Evolutionary conservation across 176 grass and related monocot genomes (phyloP).

Genomic region (Aechmea fasciata): DNA sequence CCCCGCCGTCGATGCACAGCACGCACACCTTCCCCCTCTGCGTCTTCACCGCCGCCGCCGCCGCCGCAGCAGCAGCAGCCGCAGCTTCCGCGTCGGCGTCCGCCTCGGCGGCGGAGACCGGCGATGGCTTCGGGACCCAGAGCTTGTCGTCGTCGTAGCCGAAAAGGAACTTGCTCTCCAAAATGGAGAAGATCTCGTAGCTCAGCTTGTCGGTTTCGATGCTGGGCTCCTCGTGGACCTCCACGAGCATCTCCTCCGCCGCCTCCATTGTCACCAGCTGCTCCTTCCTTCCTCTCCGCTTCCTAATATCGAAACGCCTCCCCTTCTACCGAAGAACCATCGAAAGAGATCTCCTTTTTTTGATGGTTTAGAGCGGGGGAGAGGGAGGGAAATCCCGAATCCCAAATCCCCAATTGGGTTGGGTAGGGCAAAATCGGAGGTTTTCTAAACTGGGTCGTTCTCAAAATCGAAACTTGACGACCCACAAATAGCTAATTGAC

Average conservation of each 20-base stretch:
- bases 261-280: slow-evolving; percentile 28
- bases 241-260: slow-evolving; percentile 77
- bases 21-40: slow-evolving; percentile 83
- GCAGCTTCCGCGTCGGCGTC: slow-evolving; percentile 3
- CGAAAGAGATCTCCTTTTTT: background rate
- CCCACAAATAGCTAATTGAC: no score
- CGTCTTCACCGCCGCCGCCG: slow-evolving; percentile 25
- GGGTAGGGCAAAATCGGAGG: slow-evolving; percentile 8
- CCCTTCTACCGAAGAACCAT: slow-evolving; percentile 13
- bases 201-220: slow-evolving; percentile 79
- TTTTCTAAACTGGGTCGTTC: background rate
- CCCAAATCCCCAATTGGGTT: background rate
- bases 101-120: slow-evolving; percentile 31
- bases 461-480: background rate
- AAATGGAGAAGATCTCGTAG: slow-evolving; percentile 98
- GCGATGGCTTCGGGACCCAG: slow-evolving; percentile 21
- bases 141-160: slow-evolving; percentile 66
- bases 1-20: slow-evolving; percentile 79
- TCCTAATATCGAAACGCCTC: background rate
- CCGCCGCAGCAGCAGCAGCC: background rate
- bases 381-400: no score
- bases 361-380: no score
- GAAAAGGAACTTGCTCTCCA: slow-evolving; percentile 99
- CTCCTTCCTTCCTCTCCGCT: background rate
- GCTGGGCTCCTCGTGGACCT: slow-evolving; percentile 40